phyloP scores from a whole-genome alignment of 768 basidiomycete genomes.

The Daedaleopsis nitida region DNA sequence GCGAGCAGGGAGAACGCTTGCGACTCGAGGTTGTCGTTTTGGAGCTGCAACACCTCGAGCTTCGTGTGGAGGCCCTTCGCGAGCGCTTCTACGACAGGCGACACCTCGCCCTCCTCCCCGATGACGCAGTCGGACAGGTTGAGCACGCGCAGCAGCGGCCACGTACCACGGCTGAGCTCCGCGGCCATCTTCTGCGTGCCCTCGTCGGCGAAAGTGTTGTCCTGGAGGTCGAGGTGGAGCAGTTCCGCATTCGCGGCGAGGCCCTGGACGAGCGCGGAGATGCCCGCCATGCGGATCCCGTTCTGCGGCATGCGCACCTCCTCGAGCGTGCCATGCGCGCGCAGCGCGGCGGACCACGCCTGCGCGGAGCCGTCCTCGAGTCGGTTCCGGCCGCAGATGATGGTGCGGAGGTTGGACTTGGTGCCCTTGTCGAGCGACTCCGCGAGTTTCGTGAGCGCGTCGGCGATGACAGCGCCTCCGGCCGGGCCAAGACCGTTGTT shows the following conservation, averaged over 20 bases:
- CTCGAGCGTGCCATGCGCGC: slow-evolving; percentile 74
- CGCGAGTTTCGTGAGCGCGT: slow-evolving; percentile 80
- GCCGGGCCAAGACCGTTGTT: slow-evolving; percentile 96
- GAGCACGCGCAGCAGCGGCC: slow-evolving; percentile 75
- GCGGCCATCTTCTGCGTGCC: slow-evolving; percentile 60
- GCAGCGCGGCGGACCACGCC: slow-evolving; percentile 87
- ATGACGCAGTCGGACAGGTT: slow-evolving; percentile 94
- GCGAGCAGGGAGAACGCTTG: slow-evolving; percentile 69
- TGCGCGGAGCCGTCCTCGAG: slow-evolving; percentile 86
- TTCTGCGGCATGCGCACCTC: slow-evolving; percentile 98
- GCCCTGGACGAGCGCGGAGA: slow-evolving; percentile 75
- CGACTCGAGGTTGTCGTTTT: slow-evolving; percentile 89
- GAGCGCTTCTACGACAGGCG: slow-evolving; percentile 61
- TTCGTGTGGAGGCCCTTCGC: slow-evolving; percentile 70
- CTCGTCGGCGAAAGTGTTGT: slow-evolving; percentile 76
- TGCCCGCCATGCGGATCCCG: slow-evolving; percentile 92
- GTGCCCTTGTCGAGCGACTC: slow-evolving; percentile 62
- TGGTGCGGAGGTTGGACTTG: slow-evolving; percentile 68
- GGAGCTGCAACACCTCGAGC: slow-evolving; percentile 76
- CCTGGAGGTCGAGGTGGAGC: slow-evolving; percentile 86
- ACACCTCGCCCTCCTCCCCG: slow-evolving; percentile 78
- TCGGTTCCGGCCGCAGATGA: slow-evolving; percentile 96
- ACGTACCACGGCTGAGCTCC: slow-evolving; percentile 52
- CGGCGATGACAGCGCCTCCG: slow-evolving; percentile 84
- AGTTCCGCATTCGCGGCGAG: slow-evolving; percentile 67